phyloP scores from a whole-genome alignment of 305 asterid species.

The Fraxinus albicans region DNA sequence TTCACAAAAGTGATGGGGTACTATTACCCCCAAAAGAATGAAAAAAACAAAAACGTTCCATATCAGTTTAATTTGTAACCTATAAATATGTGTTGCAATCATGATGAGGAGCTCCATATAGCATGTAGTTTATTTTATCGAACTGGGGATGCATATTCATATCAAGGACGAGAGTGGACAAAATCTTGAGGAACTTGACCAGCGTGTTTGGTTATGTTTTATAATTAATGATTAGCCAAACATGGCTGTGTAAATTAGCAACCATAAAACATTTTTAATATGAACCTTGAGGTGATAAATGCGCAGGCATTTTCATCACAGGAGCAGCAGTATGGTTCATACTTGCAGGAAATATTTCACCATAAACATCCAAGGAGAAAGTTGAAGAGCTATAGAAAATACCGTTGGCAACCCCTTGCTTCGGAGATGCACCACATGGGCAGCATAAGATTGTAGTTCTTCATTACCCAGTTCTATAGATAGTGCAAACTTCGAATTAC shows the following conservation, averaged over 20 bases:
- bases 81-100: background rate
- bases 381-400: conserved; percentile 16
- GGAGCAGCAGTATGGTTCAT: background rate
- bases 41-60: background rate
- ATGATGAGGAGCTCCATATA: background rate
- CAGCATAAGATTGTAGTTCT: conserved; percentile 74
- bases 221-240: background rate
- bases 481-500: conserved; percentile 92
- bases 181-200: background rate
- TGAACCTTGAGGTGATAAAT: background rate
- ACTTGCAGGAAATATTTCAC: background rate
- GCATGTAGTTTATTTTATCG: background rate
- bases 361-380: conserved; percentile 11
- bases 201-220: background rate
- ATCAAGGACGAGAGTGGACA: background rate
- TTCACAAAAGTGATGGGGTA: background rate
- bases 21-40: background rate
- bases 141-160: background rate
- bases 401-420: conserved; percentile 88
- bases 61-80: background rate
- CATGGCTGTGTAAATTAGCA: background rate
- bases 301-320: background rate
- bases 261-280: background rate
- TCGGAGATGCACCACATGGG: conserved; percentile 56
- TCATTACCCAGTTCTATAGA: conserved; percentile 80